phyloP scores from a whole-genome alignment of 2,329 filamentous ascomycete species.

The Claviceps paspali region DNA sequence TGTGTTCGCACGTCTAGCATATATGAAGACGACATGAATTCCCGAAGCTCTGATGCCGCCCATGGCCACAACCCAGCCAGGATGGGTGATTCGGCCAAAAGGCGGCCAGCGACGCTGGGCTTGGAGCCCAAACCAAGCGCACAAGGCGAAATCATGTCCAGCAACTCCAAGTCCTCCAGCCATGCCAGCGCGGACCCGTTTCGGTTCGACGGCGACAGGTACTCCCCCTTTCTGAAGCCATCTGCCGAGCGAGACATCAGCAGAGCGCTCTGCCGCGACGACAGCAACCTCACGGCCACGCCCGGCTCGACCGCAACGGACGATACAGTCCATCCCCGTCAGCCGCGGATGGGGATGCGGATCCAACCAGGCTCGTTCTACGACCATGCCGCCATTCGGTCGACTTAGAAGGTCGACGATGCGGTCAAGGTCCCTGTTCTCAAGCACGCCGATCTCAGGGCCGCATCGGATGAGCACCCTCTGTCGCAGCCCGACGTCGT shows the following conservation, averaged over 20 bases:
- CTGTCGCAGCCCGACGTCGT: slow-evolving; percentile 1
- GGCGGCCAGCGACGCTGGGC: slow-evolving; percentile 6
- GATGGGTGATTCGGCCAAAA: background rate
- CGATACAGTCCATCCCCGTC: slow-evolving; percentile 2
- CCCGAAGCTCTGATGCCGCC: background rate
- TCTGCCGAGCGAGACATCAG: slow-evolving; percentile 29
- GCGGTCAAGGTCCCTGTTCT: slow-evolving; percentile 21
- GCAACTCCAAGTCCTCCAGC: slow-evolving; percentile 17
- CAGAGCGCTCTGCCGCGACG: slow-evolving; percentile 19
- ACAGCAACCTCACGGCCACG: slow-evolving; percentile 8
- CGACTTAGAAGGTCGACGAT: slow-evolving; percentile 26
- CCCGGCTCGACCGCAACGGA: background rate
- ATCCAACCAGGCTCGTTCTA: slow-evolving; percentile 17
- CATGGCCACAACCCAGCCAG: background rate
- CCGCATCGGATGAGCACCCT: slow-evolving; percentile 3
- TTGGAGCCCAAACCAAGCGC: slow-evolving; percentile 2
- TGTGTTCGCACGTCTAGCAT: slow-evolving; percentile 4
- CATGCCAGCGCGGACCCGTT: slow-evolving; percentile 28
- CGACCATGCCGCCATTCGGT: slow-evolving; percentile 20
- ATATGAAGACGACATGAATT: slow-evolving; percentile 1
- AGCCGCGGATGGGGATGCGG: background rate
- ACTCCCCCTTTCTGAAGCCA: slow-evolving; percentile 22
- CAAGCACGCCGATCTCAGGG: slow-evolving; percentile 6
- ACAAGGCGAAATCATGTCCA: slow-evolving; percentile 4
- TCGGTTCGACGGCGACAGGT: slow-evolving; percentile 26